A percentile compares a stretch with the other conserved stretches of the same genome.
phyloP scores from a whole-genome alignment of 2,329 filamentous ascomycete species.

The Fusarium avenaceum region DNA sequence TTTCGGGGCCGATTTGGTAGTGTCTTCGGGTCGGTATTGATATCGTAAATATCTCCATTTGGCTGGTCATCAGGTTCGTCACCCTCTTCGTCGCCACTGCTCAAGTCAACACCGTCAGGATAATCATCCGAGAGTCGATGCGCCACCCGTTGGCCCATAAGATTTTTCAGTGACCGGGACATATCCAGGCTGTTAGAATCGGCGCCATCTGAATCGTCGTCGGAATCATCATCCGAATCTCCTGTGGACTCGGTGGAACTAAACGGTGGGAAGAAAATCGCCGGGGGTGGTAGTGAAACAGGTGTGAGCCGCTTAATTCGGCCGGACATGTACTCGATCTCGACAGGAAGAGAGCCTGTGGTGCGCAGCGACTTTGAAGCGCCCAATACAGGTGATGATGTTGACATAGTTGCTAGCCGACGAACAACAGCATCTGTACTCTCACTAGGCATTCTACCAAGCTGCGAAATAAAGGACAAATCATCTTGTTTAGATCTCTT shows the following conservation, averaged over 20 bases:
- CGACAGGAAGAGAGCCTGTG: slow-evolving; percentile 43
- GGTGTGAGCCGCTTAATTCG: slow-evolving; percentile 61
- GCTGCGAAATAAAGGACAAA: background rate
- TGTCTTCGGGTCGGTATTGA: slow-evolving; percentile 32
- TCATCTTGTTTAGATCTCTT: slow-evolving; percentile 56
- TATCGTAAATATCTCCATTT: slow-evolving; percentile 51
- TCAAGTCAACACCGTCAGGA: slow-evolving; percentile 57
- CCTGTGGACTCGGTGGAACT: slow-evolving; percentile 58
- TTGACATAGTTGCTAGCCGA: slow-evolving; percentile 59
- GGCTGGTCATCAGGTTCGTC: slow-evolving; percentile 57
- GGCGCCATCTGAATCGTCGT: slow-evolving; percentile 49
- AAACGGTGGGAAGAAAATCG: slow-evolving; percentile 65
- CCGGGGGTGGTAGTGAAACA: slow-evolving; percentile 65
- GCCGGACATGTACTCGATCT: slow-evolving; percentile 62
- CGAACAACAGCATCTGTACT: slow-evolving; percentile 58
- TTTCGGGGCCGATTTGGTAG: slow-evolving; percentile 40
- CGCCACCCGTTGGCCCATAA: slow-evolving; percentile 54
- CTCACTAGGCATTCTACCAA: slow-evolving; percentile 45
- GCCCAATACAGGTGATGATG: slow-evolving; percentile 52
- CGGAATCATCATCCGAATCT: slow-evolving; percentile 46
- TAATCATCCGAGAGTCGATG: slow-evolving; percentile 59
- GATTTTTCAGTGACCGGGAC: slow-evolving; percentile 49
- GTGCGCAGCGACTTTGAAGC: slow-evolving; percentile 7
- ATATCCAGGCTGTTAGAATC: slow-evolving; percentile 50
- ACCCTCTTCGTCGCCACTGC: slow-evolving; percentile 59